A percentile compares a stretch with the other conserved stretches of the same genome.
These are phyloP conservation scores for Pythium chondricola DNA, from an alignment of 352 stramenopile species.

Conservation along the genomic window DNA sequence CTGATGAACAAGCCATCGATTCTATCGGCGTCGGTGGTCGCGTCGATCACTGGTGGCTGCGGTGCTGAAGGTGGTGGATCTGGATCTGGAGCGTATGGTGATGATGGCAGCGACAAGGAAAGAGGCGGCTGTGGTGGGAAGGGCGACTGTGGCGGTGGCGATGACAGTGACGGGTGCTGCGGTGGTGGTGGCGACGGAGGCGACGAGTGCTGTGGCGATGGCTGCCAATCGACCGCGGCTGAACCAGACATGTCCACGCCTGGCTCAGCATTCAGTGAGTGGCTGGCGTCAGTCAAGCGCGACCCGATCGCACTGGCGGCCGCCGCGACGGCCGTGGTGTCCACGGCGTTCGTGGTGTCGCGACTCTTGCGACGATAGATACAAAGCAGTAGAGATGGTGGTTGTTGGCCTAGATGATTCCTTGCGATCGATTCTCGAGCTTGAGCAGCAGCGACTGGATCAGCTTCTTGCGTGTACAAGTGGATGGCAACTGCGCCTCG, in stretches of 20 bases:
- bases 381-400: no score
- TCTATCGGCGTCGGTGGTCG: not conserved
- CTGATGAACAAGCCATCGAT: slow-evolving; percentile 13
- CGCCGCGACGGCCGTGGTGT: slow-evolving; percentile 41
- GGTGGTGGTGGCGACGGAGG: not conserved
- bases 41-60: slow-evolving; percentile 11
- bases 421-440: slow-evolving; percentile 40
- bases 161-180: no score
- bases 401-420: slow-evolving; percentile 10
- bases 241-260: no score
- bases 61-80: slow-evolving; percentile 22
- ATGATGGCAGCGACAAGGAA: slow-evolving; percentile 12
- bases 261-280: no score
- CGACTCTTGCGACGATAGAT: no score
- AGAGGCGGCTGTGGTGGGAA: slow-evolving; percentile 28
- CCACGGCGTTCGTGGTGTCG: slow-evolving; percentile 35
- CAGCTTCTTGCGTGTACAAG: slow-evolving; percentile 51
- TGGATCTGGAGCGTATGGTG: slow-evolving; percentile 2
- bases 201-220: slow-evolving; percentile 16
- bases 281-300: no score
- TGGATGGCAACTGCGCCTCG: slow-evolving; percentile 40
- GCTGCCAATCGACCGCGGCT: not conserved
- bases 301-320: slow-evolving; percentile 53
- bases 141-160: no score
- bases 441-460: slow-evolving; percentile 56